phyloP scores from a whole-genome alignment of 2,329 filamentous ascomycete species.

The Calonectria pseudoreteaudii region DNA sequence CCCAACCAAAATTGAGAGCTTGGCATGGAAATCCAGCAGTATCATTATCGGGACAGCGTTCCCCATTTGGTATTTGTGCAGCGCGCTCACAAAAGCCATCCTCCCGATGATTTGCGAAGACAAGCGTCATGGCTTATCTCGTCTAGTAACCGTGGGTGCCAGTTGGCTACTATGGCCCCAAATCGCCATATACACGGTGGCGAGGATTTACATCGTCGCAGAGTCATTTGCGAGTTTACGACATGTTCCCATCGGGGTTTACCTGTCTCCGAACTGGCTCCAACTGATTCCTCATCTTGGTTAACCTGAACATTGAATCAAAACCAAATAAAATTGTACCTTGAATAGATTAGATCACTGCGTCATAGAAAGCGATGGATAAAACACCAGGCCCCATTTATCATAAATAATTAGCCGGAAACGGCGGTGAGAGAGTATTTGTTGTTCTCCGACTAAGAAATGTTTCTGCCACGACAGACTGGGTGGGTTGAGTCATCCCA shows the following conservation, averaged over 20 bases:
- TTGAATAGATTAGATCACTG: not conserved
- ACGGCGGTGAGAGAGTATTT: not conserved
- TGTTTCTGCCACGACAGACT: not conserved
- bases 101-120: too few relatives aligned
- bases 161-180: too few relatives aligned
- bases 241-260: not conserved
- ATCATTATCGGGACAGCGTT: too few relatives aligned
- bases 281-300: not conserved
- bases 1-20: too few relatives aligned
- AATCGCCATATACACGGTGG: too few relatives aligned
- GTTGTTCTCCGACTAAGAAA: not conserved
- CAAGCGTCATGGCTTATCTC: too few relatives aligned
- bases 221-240: not conserved
- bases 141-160: too few relatives aligned
- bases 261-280: not conserved
- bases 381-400: not conserved
- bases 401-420: not conserved
- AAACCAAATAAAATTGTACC: not conserved
- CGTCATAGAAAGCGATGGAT: not conserved
- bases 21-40: too few relatives aligned
- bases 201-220: too few relatives aligned
- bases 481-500: not conserved
- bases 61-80: too few relatives aligned
- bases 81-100: too few relatives aligned
- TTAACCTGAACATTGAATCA: not conserved